Base-by-base conservation (phyloP, 2,329 filamentous ascomycete species). In the Trichophyton rubrum region DNA sequence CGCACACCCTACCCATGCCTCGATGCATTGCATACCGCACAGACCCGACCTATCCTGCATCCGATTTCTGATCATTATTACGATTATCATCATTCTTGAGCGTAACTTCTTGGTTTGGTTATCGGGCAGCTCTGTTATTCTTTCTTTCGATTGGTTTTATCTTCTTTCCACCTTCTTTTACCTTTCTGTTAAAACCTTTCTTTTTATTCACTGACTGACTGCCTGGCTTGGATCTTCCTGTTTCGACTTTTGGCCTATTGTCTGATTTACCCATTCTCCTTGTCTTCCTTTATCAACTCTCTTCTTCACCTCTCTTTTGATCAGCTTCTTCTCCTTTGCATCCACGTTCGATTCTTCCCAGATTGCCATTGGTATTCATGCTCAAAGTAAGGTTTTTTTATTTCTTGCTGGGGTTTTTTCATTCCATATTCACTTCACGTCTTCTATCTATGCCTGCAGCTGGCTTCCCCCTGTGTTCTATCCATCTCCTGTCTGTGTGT, bases 401-500 rank as follows among this genome's bases (percentile, higher is more conserved):
- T 53, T 53, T 53, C 49, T 53, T 53, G 49, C 22, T 53, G 49
- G 47, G 56, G 57, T n/a, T 61, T 61, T 64, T 53, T 60, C 60
- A 49, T 61, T 60, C 51, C 59, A 56, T 45, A 56, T 56, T 33
- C 35, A 60, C 55, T 47, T 60, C 59, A 38, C 33, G 8, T 38
- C 33, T 38, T 41, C 40, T 27, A 40, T 62, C 70, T 68, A 71
- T 68, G 68, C 67, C 41, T 45, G 27, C 22, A 24, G 30, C n/a
- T 53, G 49, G 49, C 49, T 30, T 53, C 30, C 22, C 49, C 13
- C 49, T 30, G 22, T 30, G 22, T 53, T 53, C 15, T 13, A 43
- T 43, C 49, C 30, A 30, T 30, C 27, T 24, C 27, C 49, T 33
- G 49, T 53, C 49, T 17, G 24, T 53, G 49, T 53, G 49, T 53